A percentile compares a stretch with the other conserved stretches of the same genome.
Conservation (phyloP, 2,329 filamentous ascomycete species). For the Diplodia sapinea region DNA sequence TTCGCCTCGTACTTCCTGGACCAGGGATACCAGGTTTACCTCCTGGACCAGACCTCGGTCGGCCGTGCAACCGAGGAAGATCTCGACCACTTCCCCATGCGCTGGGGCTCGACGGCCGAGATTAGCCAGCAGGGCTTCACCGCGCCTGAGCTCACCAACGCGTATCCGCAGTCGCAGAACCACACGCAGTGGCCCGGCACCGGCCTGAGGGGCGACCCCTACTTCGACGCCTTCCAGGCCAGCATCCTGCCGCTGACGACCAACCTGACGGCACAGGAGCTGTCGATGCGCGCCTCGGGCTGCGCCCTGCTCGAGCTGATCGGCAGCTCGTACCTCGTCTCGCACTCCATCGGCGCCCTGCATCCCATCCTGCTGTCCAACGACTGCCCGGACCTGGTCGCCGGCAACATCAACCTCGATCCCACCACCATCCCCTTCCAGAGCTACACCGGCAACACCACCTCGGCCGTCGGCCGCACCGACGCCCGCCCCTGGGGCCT, state of each 20-base stretch:
- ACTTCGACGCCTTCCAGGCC: conserved; percentile 57
- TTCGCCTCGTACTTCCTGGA: conserved; percentile 57
- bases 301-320: conserved; percentile 52
- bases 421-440: conserved; percentile 33
- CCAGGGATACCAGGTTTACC: conserved; percentile 55
- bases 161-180: conserved; percentile 32
- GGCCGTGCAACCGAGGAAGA: conserved; percentile 37
- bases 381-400: conserved; percentile 36
- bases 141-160: conserved; percentile 24
- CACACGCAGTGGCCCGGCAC: conserved; percentile 45
- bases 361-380: conserved; percentile 38
- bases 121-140: conserved; percentile 29
- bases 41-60: conserved; percentile 50
- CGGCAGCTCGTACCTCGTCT: conserved; percentile 54
- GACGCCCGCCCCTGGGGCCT: conserved; percentile 20
- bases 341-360: conserved; percentile 47
- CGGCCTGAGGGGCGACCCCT: conserved; percentile 50
- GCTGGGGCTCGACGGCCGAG: conserved; percentile 25
- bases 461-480: conserved; percentile 27
- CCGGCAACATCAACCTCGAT: conserved; percentile 39
- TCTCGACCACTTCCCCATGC: conserved; percentile 7
- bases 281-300: conserved; percentile 32
- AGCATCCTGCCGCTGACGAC: conserved; percentile 32
- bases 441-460: conserved; percentile 34
- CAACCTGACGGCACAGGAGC: conserved; percentile 35